Evolutionary conservation across 2,329 filamentous ascomycete species (phyloP).

Genomic region (Fusarium sp.): DNA sequence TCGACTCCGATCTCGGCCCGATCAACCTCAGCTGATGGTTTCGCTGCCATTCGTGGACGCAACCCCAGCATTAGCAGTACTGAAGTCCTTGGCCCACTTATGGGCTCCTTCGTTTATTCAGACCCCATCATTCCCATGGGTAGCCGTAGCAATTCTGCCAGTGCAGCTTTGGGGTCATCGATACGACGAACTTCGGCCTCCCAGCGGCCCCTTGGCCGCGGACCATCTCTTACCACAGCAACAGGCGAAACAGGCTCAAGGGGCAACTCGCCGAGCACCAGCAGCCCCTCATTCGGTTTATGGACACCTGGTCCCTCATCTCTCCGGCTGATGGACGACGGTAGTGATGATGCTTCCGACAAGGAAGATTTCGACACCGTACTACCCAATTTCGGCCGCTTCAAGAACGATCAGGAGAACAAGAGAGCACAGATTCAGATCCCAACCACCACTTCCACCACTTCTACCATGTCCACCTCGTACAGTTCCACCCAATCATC

Average conservation of each 20-base stretch:
- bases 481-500: constrained; percentile 29
- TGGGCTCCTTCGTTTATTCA: constrained; percentile 56
- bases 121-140: constrained; percentile 57
- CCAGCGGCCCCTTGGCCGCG: constrained; percentile 43
- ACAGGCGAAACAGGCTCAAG: constrained; percentile 34
- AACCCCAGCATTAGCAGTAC: constrained; percentile 43
- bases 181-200: constrained; percentile 50
- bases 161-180: constrained; percentile 50
- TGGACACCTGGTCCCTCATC: constrained; percentile 56
- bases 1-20: constrained; percentile 54
- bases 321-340: constrained; percentile 59
- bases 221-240: constrained; percentile 34
- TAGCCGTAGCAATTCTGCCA: constrained; percentile 61
- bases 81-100: constrained; percentile 46
- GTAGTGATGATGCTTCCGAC: constrained; percentile 59
- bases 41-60: constrained; percentile 40
- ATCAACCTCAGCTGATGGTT: constrained; percentile 50
- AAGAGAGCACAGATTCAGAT: constrained; percentile 15
- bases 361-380: constrained; percentile 63
- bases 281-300: constrained; percentile 47
- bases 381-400: constrained; percentile 64
- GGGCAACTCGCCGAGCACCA: constrained; percentile 39
- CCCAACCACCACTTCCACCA: constrained; percentile 2
- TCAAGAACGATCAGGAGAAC: constrained; percentile 40
- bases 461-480: constrained; percentile 1